Conservation (phyloP, 306 rosid genomes). For the Trichosanthes cucumerina region DNA sequence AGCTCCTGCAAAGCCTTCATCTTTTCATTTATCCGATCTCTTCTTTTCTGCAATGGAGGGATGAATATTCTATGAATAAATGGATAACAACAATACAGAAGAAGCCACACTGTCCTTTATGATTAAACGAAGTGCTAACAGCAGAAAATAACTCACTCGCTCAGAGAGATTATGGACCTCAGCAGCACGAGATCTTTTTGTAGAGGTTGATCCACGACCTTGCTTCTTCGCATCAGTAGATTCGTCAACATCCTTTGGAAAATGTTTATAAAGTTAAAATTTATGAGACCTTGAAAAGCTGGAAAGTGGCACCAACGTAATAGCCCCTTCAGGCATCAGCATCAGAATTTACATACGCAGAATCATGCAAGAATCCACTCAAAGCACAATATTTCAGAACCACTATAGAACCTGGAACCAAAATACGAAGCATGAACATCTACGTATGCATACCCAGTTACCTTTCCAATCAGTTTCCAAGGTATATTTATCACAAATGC, state of each 20-base stretch:
- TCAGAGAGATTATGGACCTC: constrained; percentile 90
- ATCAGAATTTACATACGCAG: neutral
- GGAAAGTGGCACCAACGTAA: neutral
- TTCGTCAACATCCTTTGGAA: constrained; percentile 46
- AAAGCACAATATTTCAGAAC: neutral
- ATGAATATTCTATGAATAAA: constrained; percentile 7
- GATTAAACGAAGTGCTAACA: neutral
- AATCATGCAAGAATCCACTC: neutral
- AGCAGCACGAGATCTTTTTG: constrained; percentile 68
- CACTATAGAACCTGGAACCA: neutral
- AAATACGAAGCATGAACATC: neutral
- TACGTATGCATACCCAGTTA: neutral
- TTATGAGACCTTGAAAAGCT: neutral
- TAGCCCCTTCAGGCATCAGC: neutral
- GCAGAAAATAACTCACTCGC: constrained; percentile 42
- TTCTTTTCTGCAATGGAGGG: constrained; percentile 47
- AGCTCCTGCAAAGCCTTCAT: constrained; percentile 84
- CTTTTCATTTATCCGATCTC: constrained; percentile 84
- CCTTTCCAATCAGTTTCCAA: neutral
- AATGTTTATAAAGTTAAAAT: neutral
- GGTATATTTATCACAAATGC: neutral
- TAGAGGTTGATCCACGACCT: constrained; percentile 38
- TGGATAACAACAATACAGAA: constrained; percentile 1
- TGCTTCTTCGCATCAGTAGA: constrained; percentile 36
- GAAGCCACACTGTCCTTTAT: neutral